Evolutionary conservation across 345 rosid genomes (phyloP).

Genomic region (Aquilaria yunnanensis): DNA sequence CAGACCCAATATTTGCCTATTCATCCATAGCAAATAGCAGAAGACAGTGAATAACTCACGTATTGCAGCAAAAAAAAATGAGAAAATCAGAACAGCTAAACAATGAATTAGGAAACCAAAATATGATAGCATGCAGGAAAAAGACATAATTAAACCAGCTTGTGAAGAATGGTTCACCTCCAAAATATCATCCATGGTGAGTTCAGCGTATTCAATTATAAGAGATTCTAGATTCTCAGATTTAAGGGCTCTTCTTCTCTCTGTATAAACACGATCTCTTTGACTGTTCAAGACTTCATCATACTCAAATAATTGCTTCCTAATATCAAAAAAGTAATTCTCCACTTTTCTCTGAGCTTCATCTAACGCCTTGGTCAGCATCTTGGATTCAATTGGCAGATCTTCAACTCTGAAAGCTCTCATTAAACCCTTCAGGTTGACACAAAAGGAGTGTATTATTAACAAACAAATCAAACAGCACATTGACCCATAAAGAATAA

Average conservation of each 20-base stretch:
- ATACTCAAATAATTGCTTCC: conserved; percentile 89
- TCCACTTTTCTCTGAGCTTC: conserved; percentile 99
- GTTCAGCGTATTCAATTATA: conserved; percentile 89
- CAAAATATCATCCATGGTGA: conserved; percentile 95
- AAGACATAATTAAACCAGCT: neutral
- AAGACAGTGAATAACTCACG: too few species aligned
- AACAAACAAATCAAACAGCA: conserved; percentile 1
- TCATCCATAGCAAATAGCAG: neutral
- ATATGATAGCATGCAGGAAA: neutral
- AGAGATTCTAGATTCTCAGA: conserved; percentile 81
- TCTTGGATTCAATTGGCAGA: conserved; percentile 87
- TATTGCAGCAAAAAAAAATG: neutral
- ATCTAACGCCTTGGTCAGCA: conserved; percentile 93
- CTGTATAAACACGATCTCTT: conserved; percentile 93
- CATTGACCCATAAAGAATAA: conserved; percentile 4
- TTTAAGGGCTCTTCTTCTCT: conserved; percentile 91
- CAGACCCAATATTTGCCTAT: conserved; percentile 86
- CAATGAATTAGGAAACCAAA: too few species aligned
- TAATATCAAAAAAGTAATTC: conserved; percentile 87
- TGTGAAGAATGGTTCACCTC: conserved; percentile 45
- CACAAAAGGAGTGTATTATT: conserved; percentile 14
- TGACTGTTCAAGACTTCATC: conserved; percentile 97
- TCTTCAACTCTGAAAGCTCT: conserved; percentile 96
- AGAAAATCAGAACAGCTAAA: neutral
- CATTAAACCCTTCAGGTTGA: conserved; percentile 75